These are phyloP conservation scores for Cyberlindnera meyerae DNA, from an alignment of 805 yeast species.

Conservation along the genomic window DNA sequence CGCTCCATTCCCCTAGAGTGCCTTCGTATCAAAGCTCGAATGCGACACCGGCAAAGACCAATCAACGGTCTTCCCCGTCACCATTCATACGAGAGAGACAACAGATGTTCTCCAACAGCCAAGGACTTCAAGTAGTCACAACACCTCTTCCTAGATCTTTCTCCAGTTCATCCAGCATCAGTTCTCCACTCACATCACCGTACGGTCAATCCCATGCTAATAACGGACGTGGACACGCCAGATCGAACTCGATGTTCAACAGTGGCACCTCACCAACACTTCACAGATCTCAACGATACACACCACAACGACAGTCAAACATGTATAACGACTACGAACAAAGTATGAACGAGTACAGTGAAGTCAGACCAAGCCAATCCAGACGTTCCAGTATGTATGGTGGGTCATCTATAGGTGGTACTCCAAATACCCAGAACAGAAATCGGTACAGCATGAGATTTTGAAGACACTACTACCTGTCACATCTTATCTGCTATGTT, in stretches of 20 bases:
- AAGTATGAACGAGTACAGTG: too few relatives aligned
- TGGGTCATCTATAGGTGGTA: too few relatives aligned
- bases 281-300: background rate
- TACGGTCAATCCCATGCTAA: too few relatives aligned
- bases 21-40: too few relatives aligned
- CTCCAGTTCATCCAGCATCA: constrained; percentile 3
- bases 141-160: constrained; percentile 16
- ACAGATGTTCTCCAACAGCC: background rate
- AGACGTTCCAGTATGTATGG: background rate
- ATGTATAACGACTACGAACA: background rate
- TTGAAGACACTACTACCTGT: too few relatives aligned
- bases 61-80: background rate
- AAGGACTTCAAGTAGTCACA: constrained; percentile 5
- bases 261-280: background rate
- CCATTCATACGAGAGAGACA: background rate
- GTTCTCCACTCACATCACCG: background rate
- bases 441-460: too few relatives aligned
- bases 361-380: background rate
- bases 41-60: too few relatives aligned
- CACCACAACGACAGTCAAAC: too few relatives aligned
- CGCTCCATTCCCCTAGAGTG: constrained; percentile 9
- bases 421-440: too few relatives aligned
- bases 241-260: constrained; percentile 8
- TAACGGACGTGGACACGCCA: background rate
- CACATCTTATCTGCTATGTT: too few relatives aligned